Evolutionary conservation across 2,329 filamentous ascomycete species (phyloP).

Genomic region (Furcasterigmium sp.): DNA sequence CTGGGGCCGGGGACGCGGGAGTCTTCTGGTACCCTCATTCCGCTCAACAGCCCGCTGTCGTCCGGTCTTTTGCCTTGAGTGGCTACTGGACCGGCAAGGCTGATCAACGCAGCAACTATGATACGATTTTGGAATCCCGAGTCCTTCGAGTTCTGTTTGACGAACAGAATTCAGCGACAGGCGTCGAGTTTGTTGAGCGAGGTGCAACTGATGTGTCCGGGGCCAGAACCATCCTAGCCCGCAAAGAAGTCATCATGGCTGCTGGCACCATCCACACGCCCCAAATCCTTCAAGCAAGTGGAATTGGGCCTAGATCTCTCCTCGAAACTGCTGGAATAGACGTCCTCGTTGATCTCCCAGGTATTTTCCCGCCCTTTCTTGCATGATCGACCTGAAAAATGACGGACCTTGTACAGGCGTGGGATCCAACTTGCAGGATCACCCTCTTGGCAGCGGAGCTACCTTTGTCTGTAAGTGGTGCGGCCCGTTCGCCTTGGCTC

Average conservation of each 20-base stretch:
- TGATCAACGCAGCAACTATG: slow-evolving; percentile 10
- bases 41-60: slow-evolving; percentile 18
- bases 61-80: slow-evolving; percentile 20
- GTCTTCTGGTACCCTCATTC: slow-evolving; percentile 26
- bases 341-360: slow-evolving; percentile 50
- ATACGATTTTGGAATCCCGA: slow-evolving; percentile 19
- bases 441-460: slow-evolving; percentile 17
- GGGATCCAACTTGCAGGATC: slow-evolving; percentile 29
- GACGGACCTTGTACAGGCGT: slow-evolving; percentile 9
- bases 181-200: slow-evolving; percentile 14
- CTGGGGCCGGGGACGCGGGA: slow-evolving; percentile 18
- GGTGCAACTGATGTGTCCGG: slow-evolving; percentile 8
- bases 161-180: slow-evolving; percentile 21
- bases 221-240: slow-evolving; percentile 13
- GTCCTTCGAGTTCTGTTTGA: slow-evolving; percentile 32
- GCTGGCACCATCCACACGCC: slow-evolving; percentile 37
- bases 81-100: slow-evolving; percentile 20
- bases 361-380: slow-evolving; percentile 21
- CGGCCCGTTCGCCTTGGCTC: background rate
- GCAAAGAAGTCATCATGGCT: slow-evolving; percentile 33
- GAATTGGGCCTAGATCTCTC: slow-evolving; percentile 29
- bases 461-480: slow-evolving; percentile 9
- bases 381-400: too few relatives aligned
- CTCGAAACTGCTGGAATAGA: slow-evolving; percentile 38
- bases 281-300: slow-evolving; percentile 35